A percentile compares a stretch with the other conserved stretches of the same genome.
Evolutionary conservation across 176 grass and related monocot genomes (phyloP).

Genomic region (Ananas comosus): DNA sequence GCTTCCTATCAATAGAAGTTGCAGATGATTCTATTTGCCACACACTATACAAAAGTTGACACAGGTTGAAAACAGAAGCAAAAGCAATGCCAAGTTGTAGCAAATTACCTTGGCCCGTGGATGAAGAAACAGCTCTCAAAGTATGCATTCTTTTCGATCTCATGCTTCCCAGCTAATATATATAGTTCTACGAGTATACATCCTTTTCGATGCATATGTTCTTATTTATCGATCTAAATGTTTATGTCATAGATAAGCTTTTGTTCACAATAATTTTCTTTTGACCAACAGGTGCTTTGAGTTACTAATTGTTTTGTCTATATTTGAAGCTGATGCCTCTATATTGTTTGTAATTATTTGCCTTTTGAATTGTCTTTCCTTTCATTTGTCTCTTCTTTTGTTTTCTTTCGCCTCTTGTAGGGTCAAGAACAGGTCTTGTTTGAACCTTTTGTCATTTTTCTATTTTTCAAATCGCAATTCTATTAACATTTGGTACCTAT

Average conservation of each 20-base stretch:
- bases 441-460: background rate
- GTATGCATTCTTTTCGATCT: constrained; percentile 29
- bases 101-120: constrained; percentile 36
- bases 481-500: no score
- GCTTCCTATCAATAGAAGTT: no score
- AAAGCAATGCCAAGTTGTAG: constrained; percentile 16
- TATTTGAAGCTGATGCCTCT: background rate
- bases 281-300: background rate
- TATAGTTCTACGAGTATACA: no score
- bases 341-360: background rate
- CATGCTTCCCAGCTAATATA: background rate
- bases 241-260: background rate
- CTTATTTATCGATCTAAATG: background rate
- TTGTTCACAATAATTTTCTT: background rate
- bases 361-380: background rate
- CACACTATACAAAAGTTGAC: no score
- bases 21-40: no score
- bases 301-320: background rate
- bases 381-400: background rate
- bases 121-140: constrained; percentile 44
- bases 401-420: background rate
- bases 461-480: no score
- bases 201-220: no score
- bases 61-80: no score
- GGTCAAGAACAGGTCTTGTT: background rate